A percentile compares a stretch with the other conserved stretches of the same genome.
phyloP scores from a whole-genome alignment of 495 filamentous ascomycete species.

The Lophium mytilinum region DNA sequence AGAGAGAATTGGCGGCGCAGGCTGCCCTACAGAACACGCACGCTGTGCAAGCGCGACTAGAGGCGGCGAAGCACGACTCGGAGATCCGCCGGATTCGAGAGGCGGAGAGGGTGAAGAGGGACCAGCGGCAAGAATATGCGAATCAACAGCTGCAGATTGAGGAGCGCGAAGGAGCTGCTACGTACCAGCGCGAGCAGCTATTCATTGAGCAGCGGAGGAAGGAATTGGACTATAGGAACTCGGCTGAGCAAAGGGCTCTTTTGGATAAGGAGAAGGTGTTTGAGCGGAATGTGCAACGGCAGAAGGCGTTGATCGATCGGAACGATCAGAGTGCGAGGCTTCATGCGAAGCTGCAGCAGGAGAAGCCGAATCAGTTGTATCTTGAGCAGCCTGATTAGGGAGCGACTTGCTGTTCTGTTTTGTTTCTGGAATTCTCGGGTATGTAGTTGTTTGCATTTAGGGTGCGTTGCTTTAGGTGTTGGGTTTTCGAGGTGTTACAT shows the following conservation, averaged over 20 bases:
- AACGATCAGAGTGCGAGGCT: conserved; percentile 20
- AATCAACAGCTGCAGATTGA: conserved; percentile 10
- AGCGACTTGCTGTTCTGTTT: no score
- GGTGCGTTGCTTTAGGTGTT: no score
- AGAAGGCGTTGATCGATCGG: conserved; percentile 7
- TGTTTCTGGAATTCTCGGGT: no score
- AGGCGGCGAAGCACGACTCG: conserved; percentile 13
- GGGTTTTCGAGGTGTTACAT: no score
- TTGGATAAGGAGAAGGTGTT: conserved; percentile 16
- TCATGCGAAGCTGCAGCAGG: conserved; percentile 13
- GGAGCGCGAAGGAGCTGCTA: conserved; percentile 2
- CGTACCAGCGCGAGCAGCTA: background rate
- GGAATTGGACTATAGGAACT: conserved; percentile 10
- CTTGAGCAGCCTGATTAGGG: no score
- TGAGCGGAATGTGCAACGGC: conserved; percentile 21
- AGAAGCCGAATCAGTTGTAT: no score
- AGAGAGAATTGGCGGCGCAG: conserved; percentile 10
- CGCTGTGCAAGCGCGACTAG: conserved; percentile 3
- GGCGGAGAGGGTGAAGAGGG: conserved; percentile 11
- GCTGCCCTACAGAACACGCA: background rate
- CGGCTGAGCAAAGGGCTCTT: conserved; percentile 10
- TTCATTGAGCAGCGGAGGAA: background rate
- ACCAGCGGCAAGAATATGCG: conserved; percentile 10
- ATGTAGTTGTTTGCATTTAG: no score
- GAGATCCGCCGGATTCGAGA: conserved; percentile 9